Base-by-base conservation (phyloP, 164 flowering plant species). In the Macadamia integrifolia region DNA sequence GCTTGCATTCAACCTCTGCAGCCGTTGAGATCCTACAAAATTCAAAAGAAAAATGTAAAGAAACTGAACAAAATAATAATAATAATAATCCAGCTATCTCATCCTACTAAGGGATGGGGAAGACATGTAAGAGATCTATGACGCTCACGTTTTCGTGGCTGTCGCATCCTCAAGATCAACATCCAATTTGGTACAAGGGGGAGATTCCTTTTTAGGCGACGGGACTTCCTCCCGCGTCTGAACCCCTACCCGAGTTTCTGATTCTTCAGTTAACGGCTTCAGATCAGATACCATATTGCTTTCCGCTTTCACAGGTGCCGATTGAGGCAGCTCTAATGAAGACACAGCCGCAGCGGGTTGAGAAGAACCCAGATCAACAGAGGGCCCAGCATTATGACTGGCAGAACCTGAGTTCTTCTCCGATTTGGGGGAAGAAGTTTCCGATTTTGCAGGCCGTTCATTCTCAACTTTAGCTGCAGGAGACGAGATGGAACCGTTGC, bases 371-470 rank as follows among this genome's bases (percentile, higher is more conserved):
- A 73, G 50, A 76, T 84, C 80, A 17, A 58, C 49, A 13, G 83
- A 67, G 43, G 68, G 58, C 17, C 71, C 80, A 5, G 80, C 85
- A 69, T 82, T 83, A 74, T 84, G 88, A 10, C 59, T 72, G 1
- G 68, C 69, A 28, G 86, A 80, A 61, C 83, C 82, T 2, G 77
- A 10, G 42, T 62, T 77, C 66, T 83, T 87, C 71, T 84, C 90
- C 69, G 69, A 28, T 71, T 71, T 84, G 0, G 85, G 80, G 1
- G 88, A 83, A 15, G 81, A 69, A 62, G 70, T 55, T 66, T 84
- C 92, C 0, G 49, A 49, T 70, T 83, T 89, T 9, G 76, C 68
- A 0, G 75, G 62, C 63, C 77, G 90, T 62, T 87, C 96, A 11
- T 14, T 70, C 72, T 87, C 92, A 3, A 62, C 64, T 67, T 84